Conservation (phyloP, 495 filamentous ascomycete species). For the Rostrohypoxylon terebratum region DNA sequence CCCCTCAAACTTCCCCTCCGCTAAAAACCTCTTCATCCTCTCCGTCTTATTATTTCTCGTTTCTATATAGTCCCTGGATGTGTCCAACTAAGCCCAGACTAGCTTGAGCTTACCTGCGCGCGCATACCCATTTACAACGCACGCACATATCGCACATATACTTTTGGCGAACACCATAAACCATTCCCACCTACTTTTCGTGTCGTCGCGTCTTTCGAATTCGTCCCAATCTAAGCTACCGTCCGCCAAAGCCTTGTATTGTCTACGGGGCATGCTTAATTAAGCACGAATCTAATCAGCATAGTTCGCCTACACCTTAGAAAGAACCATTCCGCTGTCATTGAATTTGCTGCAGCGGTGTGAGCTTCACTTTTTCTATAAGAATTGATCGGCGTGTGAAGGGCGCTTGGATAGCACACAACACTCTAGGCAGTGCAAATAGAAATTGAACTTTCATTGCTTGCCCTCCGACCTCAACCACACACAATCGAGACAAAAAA, state of each 20-base stretch:
- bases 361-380: constrained; percentile 30
- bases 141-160: constrained; percentile 1
- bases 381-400: constrained; percentile 24
- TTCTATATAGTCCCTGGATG: constrained; percentile 1
- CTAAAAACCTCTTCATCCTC: constrained; percentile 1
- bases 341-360: constrained; percentile 22
- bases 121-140: not conserved
- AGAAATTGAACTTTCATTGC: constrained; percentile 28
- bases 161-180: constrained; percentile 19
- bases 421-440: constrained; percentile 23
- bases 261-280: constrained; percentile 28
- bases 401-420: constrained; percentile 21
- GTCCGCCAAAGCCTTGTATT: constrained; percentile 29
- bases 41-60: constrained; percentile 14
- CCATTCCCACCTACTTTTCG: constrained; percentile 23
- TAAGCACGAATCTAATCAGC: constrained; percentile 21
- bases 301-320: not conserved
- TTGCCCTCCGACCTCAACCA: constrained; percentile 9
- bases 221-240: constrained; percentile 36
- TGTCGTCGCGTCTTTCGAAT: constrained; percentile 18
- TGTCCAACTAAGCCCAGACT: constrained; percentile 4
- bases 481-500: constrained; percentile 49
- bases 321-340: constrained; percentile 11
- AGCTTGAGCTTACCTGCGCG: constrained; percentile 25
- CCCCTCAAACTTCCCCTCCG: not conserved